Percentiles rank a stretch among this genome's conserved stretches.
Evolutionary conservation across 2,329 filamentous ascomycete species (phyloP).

Genomic region (Onygenales sp.): DNA sequence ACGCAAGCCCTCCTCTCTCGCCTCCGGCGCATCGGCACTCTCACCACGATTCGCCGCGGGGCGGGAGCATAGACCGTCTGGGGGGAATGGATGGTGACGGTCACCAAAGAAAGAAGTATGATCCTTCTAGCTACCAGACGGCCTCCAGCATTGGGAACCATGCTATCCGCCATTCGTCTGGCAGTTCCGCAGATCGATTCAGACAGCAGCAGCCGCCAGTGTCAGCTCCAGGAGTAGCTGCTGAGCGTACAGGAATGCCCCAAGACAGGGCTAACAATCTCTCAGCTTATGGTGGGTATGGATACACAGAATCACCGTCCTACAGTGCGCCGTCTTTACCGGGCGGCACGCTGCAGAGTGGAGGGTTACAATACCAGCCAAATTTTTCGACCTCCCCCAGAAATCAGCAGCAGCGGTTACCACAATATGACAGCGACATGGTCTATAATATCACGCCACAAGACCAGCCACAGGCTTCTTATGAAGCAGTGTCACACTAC

Average conservation of each 20-base stretch:
- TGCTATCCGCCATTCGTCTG: conserved; percentile 43
- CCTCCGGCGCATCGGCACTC: conserved; percentile 53
- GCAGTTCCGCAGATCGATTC: conserved; percentile 36
- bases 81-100: conserved; percentile 71
- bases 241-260: conserved; percentile 23
- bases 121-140: conserved; percentile 54
- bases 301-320: conserved; percentile 46
- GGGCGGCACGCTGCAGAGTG: conserved; percentile 36
- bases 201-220: conserved; percentile 22
- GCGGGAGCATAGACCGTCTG: conserved; percentile 44
- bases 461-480: conserved; percentile 51
- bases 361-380: conserved; percentile 55
- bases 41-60: conserved; percentile 48
- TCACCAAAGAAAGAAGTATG: conserved; percentile 65
- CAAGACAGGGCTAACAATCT: conserved; percentile 27
- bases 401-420: conserved; percentile 33
- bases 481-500: conserved; percentile 69
- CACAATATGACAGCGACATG: conserved; percentile 54
- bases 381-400: conserved; percentile 50
- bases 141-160: conserved; percentile 36
- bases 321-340: conserved; percentile 45
- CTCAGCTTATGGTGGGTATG: conserved; percentile 40
- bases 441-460: conserved; percentile 70
- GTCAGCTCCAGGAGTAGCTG: conserved; percentile 20
- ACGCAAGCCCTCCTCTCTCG: conserved; percentile 54